Percentiles rank a stretch among this genome's conserved stretches.
phyloP scores from a whole-genome alignment of 2,329 filamentous ascomycete species.

The Neopestalotiopsis clavispora region DNA sequence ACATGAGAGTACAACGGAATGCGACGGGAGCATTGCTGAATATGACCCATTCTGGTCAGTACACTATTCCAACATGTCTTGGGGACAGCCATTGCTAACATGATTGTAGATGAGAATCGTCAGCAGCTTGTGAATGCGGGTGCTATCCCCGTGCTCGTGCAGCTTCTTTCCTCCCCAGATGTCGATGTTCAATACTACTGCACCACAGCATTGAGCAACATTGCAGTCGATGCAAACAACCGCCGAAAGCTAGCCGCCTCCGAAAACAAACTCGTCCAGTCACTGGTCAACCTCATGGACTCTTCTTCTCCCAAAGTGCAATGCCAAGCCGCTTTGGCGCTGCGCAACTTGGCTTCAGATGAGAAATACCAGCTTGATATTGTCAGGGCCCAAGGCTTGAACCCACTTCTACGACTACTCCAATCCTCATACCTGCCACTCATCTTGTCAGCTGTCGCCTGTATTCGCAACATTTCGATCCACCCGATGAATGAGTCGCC shows the following conservation, averaged over 20 bases:
- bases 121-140: constrained; percentile 97
- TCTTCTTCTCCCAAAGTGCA: constrained; percentile 97
- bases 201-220: constrained; percentile 97
- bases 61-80: constrained; percentile 25
- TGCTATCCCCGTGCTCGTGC: constrained; percentile 96
- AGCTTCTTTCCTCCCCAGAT: constrained; percentile 88
- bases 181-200: constrained; percentile 99
- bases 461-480: constrained; percentile 98
- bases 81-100: constrained; percentile 18
- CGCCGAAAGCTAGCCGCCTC: constrained; percentile 88
- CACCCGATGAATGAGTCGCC: constrained; percentile 97
- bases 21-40: constrained; percentile 95
- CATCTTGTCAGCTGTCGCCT: constrained; percentile 95
- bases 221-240: constrained; percentile 92
- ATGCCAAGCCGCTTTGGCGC: constrained; percentile 91
- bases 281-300: constrained; percentile 94
- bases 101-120: constrained; percentile 84
- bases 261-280: constrained; percentile 90
- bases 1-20: constrained; percentile 98
- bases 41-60: constrained; percentile 96
- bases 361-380: constrained; percentile 99
- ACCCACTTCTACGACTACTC: constrained; percentile 83
- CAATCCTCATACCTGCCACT: constrained; percentile 95
- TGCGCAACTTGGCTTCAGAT: constrained; percentile 94
- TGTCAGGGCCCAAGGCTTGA: constrained; percentile 84